Base-by-base conservation (phyloP, 331 rosid genomes). In the Malus hybrid region DNA sequence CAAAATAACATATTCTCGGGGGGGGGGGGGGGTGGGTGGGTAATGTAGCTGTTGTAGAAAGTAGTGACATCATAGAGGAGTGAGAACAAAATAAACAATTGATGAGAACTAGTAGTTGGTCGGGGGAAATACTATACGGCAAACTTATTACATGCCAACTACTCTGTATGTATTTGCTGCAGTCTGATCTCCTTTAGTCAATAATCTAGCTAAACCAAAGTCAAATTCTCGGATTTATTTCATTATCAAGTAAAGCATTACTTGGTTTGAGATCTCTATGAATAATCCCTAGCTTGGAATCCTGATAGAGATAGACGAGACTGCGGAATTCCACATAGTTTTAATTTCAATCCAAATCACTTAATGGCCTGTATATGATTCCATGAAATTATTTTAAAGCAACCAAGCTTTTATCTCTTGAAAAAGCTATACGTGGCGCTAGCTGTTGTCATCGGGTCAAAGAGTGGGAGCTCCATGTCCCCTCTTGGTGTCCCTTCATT, bases 1-100 rank as follows among this genome's bases (percentile, higher is more conserved):
- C 32, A 29, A 29, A 4, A 81, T 67, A 8, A 89, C 92, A 73
- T 92, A 92, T 73, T 92, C 90, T 1, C 24, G 0, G 24, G 24
- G 24, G 24, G 24, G 24, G 24, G 24, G n/a, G n/a, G 24, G 24
- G 24, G 24, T 22, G 24, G 0, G 92, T 2, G 96, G 67, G 92
- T 88, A 91, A 88, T 89, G 27, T 92, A 85, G 28, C 96, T 91
- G 31, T 89, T 86, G 70, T 6, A 76, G 3, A 73, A 80, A 39
- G 18, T 6, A 39, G 46, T 8, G 12, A 36, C 32, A 73, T 42
- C 8, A 16, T 13, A 19, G 64, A 22, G 32, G n/a, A 39, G 28
- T 20, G 36, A 57, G 44, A 59, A 24, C 29, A 33, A 68, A 10
- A 24, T 10, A 55, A 34, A 61, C 32, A 12, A 69, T 69, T 42